These are phyloP conservation scores for Gaeumannomyces sp. DNA, from an alignment of 2,329 filamentous ascomycete species.

Conservation along the genomic window DNA sequence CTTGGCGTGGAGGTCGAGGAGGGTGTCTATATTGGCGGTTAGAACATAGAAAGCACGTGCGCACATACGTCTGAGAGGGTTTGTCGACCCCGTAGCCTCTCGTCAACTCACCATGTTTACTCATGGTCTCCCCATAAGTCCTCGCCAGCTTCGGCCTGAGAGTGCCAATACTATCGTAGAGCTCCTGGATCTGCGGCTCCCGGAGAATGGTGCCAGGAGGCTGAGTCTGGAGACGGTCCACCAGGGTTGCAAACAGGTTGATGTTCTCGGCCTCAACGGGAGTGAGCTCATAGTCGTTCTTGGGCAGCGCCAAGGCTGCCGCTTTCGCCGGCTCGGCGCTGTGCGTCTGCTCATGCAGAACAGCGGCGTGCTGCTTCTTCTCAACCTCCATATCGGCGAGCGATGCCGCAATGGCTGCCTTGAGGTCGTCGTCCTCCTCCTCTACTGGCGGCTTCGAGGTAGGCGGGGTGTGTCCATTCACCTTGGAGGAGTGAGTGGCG, in stretches of 20 bases:
- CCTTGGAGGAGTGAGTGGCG: slow-evolving; percentile 19
- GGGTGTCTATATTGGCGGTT: slow-evolving; percentile 57
- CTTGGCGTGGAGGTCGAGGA: slow-evolving; percentile 91
- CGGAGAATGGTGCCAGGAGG: slow-evolving; percentile 92
- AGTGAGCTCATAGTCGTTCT: slow-evolving; percentile 91
- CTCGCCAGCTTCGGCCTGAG: slow-evolving; percentile 88
- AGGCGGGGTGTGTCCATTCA: slow-evolving; percentile 28
- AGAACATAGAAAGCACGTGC: not conserved
- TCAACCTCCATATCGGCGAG: slow-evolving; percentile 97
- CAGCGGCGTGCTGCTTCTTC: slow-evolving; percentile 81
- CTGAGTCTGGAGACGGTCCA: slow-evolving; percentile 91
- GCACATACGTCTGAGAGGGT: not conserved
- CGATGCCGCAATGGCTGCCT: slow-evolving; percentile 91
- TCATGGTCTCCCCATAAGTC: slow-evolving; percentile 98
- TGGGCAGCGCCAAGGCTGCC: slow-evolving; percentile 56
- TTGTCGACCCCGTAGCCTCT: not conserved
- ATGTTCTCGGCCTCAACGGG: slow-evolving; percentile 96
- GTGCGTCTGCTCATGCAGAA: slow-evolving; percentile 71
- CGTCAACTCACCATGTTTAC: slow-evolving; percentile 77
- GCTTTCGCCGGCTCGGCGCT: slow-evolving; percentile 41
- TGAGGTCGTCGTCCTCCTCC: slow-evolving; percentile 84
- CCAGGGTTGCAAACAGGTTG: slow-evolving; percentile 87
- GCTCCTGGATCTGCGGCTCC: slow-evolving; percentile 94
- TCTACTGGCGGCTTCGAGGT: slow-evolving; percentile 37
- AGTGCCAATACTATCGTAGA: slow-evolving; percentile 95